phyloP scores from a whole-genome alignment of 2,329 filamentous ascomycete species.

The Colletotrichum costaricense region DNA sequence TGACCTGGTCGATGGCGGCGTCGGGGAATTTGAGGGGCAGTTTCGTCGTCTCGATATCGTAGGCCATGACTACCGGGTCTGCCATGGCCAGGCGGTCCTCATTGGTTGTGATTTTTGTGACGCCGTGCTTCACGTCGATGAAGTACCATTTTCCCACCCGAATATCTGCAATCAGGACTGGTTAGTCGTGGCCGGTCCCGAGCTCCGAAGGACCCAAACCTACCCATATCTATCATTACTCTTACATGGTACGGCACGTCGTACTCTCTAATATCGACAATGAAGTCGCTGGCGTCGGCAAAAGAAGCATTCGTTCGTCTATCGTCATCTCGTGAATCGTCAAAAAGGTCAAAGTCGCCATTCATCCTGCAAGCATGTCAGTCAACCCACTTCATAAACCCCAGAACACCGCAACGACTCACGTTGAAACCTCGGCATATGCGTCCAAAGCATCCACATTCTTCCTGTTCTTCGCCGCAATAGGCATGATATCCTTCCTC shows the following conservation, averaged over 20 bases:
- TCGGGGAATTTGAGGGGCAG: slow-evolving; percentile 97
- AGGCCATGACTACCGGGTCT: slow-evolving; percentile 98
- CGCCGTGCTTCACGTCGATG: slow-evolving; percentile 92
- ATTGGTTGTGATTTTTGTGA: slow-evolving; percentile 84
- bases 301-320: slow-evolving; percentile 80
- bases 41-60: slow-evolving; percentile 98
- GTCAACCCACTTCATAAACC: neutral
- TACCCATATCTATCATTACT: slow-evolving; percentile 95
- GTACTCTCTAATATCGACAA: slow-evolving; percentile 98
- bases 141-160: slow-evolving; percentile 97
- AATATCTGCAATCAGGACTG: slow-evolving; percentile 72
- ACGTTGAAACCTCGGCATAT: slow-evolving; percentile 91
- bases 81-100: slow-evolving; percentile 90
- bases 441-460: slow-evolving; percentile 97
- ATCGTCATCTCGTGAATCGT: slow-evolving; percentile 84
- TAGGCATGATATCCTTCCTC: slow-evolving; percentile 83
- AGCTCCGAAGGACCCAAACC: slow-evolving; percentile 34
- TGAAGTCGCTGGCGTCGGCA: slow-evolving; percentile 93
- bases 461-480: slow-evolving; percentile 97
- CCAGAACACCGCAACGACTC: too few species aligned
- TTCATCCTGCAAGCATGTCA: slow-evolving; percentile 66
- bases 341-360: slow-evolving; percentile 93
- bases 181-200: slow-evolving; percentile 37
- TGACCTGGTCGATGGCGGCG: slow-evolving; percentile 92
- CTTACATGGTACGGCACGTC: slow-evolving; percentile 99